Evolutionary conservation across 768 basidiomycete species (phyloP).

Genomic region (Trametes cinnabarina): DNA sequence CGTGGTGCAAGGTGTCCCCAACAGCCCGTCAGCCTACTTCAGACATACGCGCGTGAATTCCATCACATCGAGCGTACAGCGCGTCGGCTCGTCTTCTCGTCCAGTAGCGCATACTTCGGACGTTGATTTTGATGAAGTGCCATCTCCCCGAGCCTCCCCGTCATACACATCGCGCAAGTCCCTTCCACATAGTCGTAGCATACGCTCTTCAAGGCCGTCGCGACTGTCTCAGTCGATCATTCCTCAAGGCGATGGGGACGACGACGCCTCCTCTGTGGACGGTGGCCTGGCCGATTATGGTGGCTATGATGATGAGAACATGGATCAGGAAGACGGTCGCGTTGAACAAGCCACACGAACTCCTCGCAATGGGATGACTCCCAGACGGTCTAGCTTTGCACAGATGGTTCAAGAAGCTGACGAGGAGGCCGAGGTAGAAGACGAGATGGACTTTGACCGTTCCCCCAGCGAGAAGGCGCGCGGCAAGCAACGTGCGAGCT

Average conservation of each 20-base stretch:
- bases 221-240: conserved; percentile 24
- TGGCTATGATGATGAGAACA: conserved; percentile 15
- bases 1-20: conserved; percentile 23
- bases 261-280: conserved; percentile 12
- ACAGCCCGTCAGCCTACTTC: conserved; percentile 33
- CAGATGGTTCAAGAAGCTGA: conserved; percentile 48
- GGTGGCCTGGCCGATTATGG: conserved; percentile 15
- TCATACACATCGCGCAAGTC: conserved; percentile 22
- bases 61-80: conserved; percentile 31
- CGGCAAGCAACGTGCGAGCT: conserved; percentile 37
- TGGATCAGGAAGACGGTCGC: conserved; percentile 12
- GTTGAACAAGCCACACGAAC: neutral
- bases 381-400: conserved; percentile 38
- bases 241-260: conserved; percentile 17
- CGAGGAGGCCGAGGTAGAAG: conserved; percentile 34
- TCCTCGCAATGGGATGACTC: neutral
- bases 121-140: conserved; percentile 36
- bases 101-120: conserved; percentile 29
- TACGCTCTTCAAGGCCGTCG: conserved; percentile 22
- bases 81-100: conserved; percentile 33
- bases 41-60: conserved; percentile 25
- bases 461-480: conserved; percentile 19
- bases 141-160: conserved; percentile 32
- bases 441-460: conserved; percentile 10
- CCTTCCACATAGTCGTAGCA: conserved; percentile 7